phyloP scores from a whole-genome alignment of 1,284 basidiomycete genomes.

The Malassezia psittaci region DNA sequence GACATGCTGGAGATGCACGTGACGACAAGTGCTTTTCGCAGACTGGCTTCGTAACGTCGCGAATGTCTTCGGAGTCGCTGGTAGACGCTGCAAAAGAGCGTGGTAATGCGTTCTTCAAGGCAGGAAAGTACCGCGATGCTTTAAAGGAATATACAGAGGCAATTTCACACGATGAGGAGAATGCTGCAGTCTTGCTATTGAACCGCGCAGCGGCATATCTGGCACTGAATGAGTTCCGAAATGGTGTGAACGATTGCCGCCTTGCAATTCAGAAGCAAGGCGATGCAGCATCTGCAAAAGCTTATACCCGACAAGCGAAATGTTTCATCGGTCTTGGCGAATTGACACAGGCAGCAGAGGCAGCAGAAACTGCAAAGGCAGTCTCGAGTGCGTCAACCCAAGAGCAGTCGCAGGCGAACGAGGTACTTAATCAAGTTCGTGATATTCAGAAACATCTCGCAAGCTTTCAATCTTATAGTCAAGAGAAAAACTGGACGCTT shows the following conservation, averaged over 20 bases:
- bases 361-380: neutral
- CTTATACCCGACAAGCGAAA: conserved; percentile 29
- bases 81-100: conserved; percentile 40
- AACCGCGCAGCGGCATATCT: conserved; percentile 80
- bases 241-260: conserved; percentile 68
- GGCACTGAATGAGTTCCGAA: conserved; percentile 63
- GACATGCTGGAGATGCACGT: neutral
- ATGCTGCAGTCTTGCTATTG: conserved; percentile 67
- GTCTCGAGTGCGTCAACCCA: neutral
- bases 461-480: conserved; percentile 59
- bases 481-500: conserved; percentile 54
- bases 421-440: conserved; percentile 25
- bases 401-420: conserved; percentile 22
- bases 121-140: conserved; percentile 38
- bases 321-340: conserved; percentile 39
- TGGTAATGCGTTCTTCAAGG: conserved; percentile 42
- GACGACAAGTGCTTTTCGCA: conserved; percentile 1
- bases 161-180: conserved; percentile 56
- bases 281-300: conserved; percentile 25
- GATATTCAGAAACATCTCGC: conserved; percentile 27
- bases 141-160: conserved; percentile 37
- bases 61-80: conserved; percentile 3
- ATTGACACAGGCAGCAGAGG: neutral
- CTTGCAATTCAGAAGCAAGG: conserved; percentile 59
- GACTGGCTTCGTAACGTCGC: conserved; percentile 3